Evolutionary conservation across 768 basidiomycete genomes (phyloP).

Genomic region (Tephrocybe sp.): DNA sequence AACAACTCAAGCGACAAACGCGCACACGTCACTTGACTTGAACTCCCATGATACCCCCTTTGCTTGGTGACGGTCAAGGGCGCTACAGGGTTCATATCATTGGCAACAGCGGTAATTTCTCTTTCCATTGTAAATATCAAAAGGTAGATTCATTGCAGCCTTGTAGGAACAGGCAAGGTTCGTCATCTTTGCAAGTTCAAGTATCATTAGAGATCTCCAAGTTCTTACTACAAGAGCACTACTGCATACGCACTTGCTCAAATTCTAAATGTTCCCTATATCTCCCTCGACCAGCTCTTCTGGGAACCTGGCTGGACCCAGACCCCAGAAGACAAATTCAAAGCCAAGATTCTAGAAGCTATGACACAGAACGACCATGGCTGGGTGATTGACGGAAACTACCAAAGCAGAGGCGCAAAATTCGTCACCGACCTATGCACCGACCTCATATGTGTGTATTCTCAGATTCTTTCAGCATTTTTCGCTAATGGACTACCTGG

Average conservation of each 20-base stretch:
- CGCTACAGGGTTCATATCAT: conserved; percentile 44
- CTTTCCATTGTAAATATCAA: background rate
- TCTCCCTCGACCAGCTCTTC: conserved; percentile 44
- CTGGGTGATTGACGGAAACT: conserved; percentile 58
- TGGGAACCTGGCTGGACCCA: conserved; percentile 51
- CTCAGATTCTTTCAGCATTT: background rate
- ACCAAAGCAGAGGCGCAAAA: conserved; percentile 24
- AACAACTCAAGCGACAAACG: conserved; percentile 14
- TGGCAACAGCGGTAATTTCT: conserved; percentile 38
- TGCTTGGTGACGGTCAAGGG: conserved; percentile 44
- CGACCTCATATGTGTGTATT: conserved; percentile 49
- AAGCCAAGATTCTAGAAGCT: conserved; percentile 24
- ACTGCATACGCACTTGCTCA: conserved; percentile 41
- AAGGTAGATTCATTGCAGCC: no score
- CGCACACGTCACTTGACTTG: conserved; percentile 1
- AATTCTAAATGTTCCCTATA: conserved; percentile 42
- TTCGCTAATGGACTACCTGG: no score
- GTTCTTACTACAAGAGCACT: conserved; percentile 37
- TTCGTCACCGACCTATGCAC: conserved; percentile 39
- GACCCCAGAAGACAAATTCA: conserved; percentile 28
- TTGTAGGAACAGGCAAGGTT: conserved; percentile 33
- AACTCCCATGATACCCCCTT: conserved; percentile 22
- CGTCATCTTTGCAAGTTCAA: background rate
- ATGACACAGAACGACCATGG: conserved; percentile 32
- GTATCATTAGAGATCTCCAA: background rate